A percentile compares a stretch with the other conserved stretches of the same genome.
Conservation (phyloP, 2,329 filamentous ascomycete genomes). For the Cryphonectria radicalis region DNA sequence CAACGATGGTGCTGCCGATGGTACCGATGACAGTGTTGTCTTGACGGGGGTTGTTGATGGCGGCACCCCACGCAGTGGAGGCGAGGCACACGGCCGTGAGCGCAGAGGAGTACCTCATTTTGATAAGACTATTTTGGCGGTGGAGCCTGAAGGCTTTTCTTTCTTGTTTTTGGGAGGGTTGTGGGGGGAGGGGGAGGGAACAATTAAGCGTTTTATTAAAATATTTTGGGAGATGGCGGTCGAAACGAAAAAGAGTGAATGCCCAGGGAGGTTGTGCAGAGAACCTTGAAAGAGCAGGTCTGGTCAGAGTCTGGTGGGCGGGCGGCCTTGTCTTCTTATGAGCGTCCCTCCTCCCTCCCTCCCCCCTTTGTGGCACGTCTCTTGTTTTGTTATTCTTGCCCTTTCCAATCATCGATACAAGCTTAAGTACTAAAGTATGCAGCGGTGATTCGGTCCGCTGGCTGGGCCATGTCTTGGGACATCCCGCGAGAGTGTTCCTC, state of each 20-base stretch:
- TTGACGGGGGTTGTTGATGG: background rate
- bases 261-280: background rate
- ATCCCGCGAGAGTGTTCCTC: background rate
- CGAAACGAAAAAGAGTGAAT: background rate
- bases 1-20: background rate
- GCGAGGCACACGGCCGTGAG: slow-evolving; percentile 7
- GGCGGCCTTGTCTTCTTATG: slow-evolving; percentile 1
- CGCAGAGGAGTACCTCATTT: slow-evolving; percentile 1
- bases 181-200: too few relatives aligned
- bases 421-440: background rate
- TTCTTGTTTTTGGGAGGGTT: background rate
- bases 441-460: background rate
- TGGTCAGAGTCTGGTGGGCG: background rate
- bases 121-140: background rate
- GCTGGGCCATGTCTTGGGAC: background rate
- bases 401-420: background rate
- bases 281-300: background rate
- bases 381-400: background rate
- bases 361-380: background rate
- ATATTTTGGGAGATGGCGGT: background rate
- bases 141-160: background rate
- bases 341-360: background rate
- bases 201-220: background rate
- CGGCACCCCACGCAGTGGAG: background rate
- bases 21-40: background rate